Conservation (phyloP, 2,329 filamentous ascomycete genomes). For the Aspergillus floridensis region DNA sequence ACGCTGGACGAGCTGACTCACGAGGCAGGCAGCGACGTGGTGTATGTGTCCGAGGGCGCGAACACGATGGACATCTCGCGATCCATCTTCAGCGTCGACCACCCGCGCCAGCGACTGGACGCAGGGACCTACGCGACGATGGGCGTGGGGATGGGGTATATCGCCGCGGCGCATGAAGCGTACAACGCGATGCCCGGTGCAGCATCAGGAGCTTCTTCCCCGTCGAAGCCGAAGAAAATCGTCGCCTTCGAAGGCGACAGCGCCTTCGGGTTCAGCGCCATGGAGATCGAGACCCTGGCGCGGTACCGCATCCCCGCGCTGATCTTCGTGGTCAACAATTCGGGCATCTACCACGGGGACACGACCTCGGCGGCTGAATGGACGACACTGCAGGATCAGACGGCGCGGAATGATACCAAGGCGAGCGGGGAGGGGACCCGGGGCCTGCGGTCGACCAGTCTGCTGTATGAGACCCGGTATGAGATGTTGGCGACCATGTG, state of each 20-base stretch:
- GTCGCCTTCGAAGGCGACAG: constrained; percentile 57
- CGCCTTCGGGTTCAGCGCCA: constrained; percentile 55
- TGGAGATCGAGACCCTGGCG: constrained; percentile 58
- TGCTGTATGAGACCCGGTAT: constrained; percentile 56
- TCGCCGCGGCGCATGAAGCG: constrained; percentile 55
- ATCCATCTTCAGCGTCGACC: constrained; percentile 52
- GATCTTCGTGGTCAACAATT: constrained; percentile 58
- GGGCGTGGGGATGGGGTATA: constrained; percentile 58
- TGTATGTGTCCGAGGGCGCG: constrained; percentile 59
- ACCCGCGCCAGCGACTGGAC: constrained; percentile 56
- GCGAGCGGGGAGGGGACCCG: constrained; percentile 22
- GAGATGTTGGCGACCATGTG: constrained; percentile 56
- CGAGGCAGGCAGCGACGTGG: constrained; percentile 47
- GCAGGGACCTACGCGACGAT: constrained; percentile 60
- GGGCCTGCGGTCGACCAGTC: constrained; percentile 49
- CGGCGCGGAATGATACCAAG: constrained; percentile 29
- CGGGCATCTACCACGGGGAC: constrained; percentile 51
- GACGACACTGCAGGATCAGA: constrained; percentile 45
- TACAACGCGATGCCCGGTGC: constrained; percentile 46
- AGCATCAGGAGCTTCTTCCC: too few relatives aligned
- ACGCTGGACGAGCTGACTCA: constrained; percentile 49
- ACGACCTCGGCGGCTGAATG: constrained; percentile 42
- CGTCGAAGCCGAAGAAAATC: constrained; percentile 48
- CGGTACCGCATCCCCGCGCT: constrained; percentile 54
- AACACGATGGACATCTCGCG: constrained; percentile 63